Evolutionary conservation across 1,139 yeast genomes (phyloP), one percentile per base, ranked within the genome.

Genomic region (Nakaseomyces bracarensis): DNA sequence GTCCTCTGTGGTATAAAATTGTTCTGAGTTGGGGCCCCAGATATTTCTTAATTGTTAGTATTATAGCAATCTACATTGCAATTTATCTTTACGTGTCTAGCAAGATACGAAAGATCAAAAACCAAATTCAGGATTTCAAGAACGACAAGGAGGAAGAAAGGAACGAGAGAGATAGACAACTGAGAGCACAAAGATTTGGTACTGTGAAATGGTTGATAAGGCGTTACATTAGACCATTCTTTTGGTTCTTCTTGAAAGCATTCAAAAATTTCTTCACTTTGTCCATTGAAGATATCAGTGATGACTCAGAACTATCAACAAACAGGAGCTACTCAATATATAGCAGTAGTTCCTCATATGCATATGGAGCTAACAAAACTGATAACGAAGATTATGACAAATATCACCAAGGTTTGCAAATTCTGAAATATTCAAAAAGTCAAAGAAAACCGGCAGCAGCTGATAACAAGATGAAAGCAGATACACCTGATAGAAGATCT

Each of bases 11-110:
- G 94, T 80, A 78, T 58, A 70, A 87, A 45, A 59, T 82, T 39
- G 87, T 72, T 1, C 66, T 87, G 41, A 76, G 89, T 49, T 87
- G 95, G 95, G 79, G 77, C 1, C 91, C 95, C 2, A 69, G 96
- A 37, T 86, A 79, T 59, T 60, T 76, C 45, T 75, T 87, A 43
- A 71, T 83, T 47, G 59, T 82, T 11, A 59, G 73, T 26, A 83
- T 87, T 53, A 57, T 84, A 43, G 63, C 72, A 19, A 75, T 85
- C 38, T 87, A 87, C 62, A 68, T 77, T 39, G 68, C 80, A 41
- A 81, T 87, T 46, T 87, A 87, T 63, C 64, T 77, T 48, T 84
- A 82, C 56, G 93, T 87, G 26, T 71, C 79, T 50, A 65, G 67
- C 36, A 82, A 82, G 54, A 74, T 79, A 53, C 70, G 72, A 3